Evolutionary conservation across 2,329 filamentous ascomycete species (phyloP).

Genomic region (Xylaria sp.): DNA sequence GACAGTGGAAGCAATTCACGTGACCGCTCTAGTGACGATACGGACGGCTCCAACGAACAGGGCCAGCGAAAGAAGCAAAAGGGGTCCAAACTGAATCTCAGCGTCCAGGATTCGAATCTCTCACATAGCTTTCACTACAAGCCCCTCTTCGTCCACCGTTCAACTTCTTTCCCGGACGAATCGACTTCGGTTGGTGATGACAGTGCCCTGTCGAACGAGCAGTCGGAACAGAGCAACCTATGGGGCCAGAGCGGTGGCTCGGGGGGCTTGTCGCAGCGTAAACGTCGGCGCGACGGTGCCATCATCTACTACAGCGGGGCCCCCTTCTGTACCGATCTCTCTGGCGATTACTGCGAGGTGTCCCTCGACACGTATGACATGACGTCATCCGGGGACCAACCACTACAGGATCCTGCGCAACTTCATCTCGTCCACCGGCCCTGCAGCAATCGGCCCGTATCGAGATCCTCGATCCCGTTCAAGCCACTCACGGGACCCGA

Average conservation of each 20-base stretch:
- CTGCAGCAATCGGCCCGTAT: conserved; percentile 33
- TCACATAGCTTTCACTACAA: conserved; percentile 57
- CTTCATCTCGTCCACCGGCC: conserved; percentile 27
- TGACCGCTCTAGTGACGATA: conserved; percentile 47
- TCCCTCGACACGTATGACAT: conserved; percentile 44
- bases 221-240: conserved; percentile 44
- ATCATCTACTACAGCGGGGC: conserved; percentile 81
- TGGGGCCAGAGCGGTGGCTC: conserved; percentile 39
- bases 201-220: conserved; percentile 44
- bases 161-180: conserved; percentile 39
- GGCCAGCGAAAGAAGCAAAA: conserved; percentile 42
- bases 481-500: conserved; percentile 45
- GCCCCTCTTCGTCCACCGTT: conserved; percentile 52
- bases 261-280: conserved; percentile 41
- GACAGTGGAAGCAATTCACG: conserved; percentile 50
- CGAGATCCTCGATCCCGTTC: conserved; percentile 46
- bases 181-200: conserved; percentile 43
- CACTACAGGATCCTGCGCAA: conserved; percentile 14
- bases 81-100: conserved; percentile 38
- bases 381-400: conserved; percentile 39
- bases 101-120: conserved; percentile 34
- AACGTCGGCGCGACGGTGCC: conserved; percentile 60
- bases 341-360: conserved; percentile 54
- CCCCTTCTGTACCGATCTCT: conserved; percentile 75
- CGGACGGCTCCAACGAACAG: conserved; percentile 39